These are phyloP conservation scores for Wickerhamiella siamensis DNA, from an alignment of 805 yeast species.

Conservation along the genomic window DNA sequence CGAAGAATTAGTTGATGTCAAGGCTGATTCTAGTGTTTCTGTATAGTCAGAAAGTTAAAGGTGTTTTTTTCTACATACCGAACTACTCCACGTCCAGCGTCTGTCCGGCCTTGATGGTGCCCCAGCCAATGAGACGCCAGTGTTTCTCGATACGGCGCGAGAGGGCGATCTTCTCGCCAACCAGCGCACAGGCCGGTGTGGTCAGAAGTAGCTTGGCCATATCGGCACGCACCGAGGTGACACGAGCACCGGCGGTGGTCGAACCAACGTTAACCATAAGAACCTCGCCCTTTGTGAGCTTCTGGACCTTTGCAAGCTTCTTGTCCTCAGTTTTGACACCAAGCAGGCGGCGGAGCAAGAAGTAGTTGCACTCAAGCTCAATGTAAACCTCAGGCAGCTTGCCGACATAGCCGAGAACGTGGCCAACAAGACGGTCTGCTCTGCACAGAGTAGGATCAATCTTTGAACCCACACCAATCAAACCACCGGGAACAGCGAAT, in stretches of 20 bases:
- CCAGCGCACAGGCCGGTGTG: conserved; percentile 97
- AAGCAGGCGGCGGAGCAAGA: conserved; percentile 85
- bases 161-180: conserved; percentile 94
- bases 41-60: too few species aligned
- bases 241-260: conserved; percentile 98
- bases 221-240: conserved; percentile 94
- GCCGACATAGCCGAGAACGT: conserved; percentile 96
- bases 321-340: conserved; percentile 98
- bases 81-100: conserved; percentile 8
- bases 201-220: conserved; percentile 96
- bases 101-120: conserved; percentile 84
- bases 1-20: background rate
- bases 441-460: conserved; percentile 98
- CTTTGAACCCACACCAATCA: conserved; percentile 98
- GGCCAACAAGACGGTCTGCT: conserved; percentile 98
- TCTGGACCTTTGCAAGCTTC: conserved; percentile 92
- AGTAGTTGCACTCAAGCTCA: conserved; percentile 94
- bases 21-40: background rate
- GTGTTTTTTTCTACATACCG: background rate
- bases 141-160: conserved; percentile 99
- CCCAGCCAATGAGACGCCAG: conserved; percentile 99
- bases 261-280: conserved; percentile 99
- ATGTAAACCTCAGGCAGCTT: conserved; percentile 91
- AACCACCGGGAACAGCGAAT: conserved; percentile 99
- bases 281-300: conserved; percentile 85